Percentiles rank a stretch among this genome's conserved stretches.
Evolutionary conservation across 192 early-diverging fungal species (phyloP).

Genomic region (Coemansia sp.): DNA sequence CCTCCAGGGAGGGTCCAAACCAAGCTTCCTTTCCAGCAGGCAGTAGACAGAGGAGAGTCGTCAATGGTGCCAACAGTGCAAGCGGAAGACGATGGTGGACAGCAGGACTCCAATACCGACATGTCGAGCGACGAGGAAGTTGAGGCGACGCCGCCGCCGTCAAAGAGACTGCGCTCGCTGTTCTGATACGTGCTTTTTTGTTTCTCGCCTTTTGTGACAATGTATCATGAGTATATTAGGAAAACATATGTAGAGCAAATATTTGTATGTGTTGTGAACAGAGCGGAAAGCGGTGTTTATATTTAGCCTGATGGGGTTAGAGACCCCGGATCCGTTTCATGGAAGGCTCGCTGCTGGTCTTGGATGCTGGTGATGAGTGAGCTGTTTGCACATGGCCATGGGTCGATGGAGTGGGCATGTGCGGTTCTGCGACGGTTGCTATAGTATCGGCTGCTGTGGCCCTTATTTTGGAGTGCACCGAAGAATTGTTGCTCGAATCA

Average conservation of each 20-base stretch:
- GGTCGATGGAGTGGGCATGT: neutral
- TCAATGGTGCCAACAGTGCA: neutral
- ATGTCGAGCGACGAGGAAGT: constrained; percentile 44
- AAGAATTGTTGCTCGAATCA: neutral
- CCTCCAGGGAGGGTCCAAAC: constrained; percentile 45
- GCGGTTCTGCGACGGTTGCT: neutral
- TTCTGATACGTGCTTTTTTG: constrained; percentile 5
- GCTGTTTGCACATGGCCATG: constrained; percentile 3
- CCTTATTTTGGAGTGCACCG: neutral
- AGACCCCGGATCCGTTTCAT: constrained; percentile 43
- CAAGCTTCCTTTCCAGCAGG: constrained; percentile 23
- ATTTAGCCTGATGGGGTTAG: constrained; percentile 7
- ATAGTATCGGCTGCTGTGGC: too few species aligned
- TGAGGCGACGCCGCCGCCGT: constrained; percentile 47
- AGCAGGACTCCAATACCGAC: constrained; percentile 11
- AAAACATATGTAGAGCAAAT: neutral
- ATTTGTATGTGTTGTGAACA: too few species aligned
- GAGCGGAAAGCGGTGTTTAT: too few species aligned
- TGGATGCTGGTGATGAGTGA: neutral
- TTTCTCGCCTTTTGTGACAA: neutral
- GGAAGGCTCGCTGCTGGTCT: constrained; percentile 24
- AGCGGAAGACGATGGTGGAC: neutral
- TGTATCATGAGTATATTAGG: neutral
- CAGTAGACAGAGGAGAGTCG: neutral
- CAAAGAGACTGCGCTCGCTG: constrained; percentile 42